phyloP scores from a whole-genome alignment of 176 grass and related monocot genomes.

The Cenchrus purpureus region DNA sequence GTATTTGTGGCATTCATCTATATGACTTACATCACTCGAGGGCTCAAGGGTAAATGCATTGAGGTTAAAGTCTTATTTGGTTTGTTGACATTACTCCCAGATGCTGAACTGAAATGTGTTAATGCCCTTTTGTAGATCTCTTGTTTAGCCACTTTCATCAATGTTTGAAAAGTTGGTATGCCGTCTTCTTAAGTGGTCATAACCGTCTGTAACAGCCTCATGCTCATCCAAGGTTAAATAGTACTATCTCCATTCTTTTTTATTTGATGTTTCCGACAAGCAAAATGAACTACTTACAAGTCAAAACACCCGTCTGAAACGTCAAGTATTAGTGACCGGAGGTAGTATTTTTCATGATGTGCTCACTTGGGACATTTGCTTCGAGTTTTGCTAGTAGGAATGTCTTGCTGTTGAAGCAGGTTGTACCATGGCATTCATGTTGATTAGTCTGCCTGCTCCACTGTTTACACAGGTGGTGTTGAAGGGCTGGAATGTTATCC shows the following conservation, averaged over 20 bases:
- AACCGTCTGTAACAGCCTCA: not conserved
- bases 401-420: not conserved
- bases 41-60: not conserved
- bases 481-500: constrained; percentile 2
- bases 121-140: constrained; percentile 10
- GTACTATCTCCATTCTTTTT: too few species aligned
- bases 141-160: constrained; percentile 10
- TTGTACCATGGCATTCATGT: not conserved
- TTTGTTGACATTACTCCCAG: not conserved
- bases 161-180: constrained; percentile 33
- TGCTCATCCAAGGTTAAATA: constrained; percentile 9
- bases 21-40: not conserved
- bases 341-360: not conserved
- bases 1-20: not conserved
- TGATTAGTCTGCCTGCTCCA: not conserved
- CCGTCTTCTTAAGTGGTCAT: constrained; percentile 12
- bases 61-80: not conserved
- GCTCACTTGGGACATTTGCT: not conserved
- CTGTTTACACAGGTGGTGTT: not conserved
- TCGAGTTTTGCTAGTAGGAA: constrained; percentile 2
- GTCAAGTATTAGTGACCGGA: too few species aligned
- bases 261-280: too few species aligned
- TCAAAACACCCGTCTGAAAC: too few species aligned
- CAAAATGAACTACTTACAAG: too few species aligned
- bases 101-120: constrained; percentile 20